Conservation (phyloP, 2,329 filamentous ascomycete species). For the Nemania sp. region DNA sequence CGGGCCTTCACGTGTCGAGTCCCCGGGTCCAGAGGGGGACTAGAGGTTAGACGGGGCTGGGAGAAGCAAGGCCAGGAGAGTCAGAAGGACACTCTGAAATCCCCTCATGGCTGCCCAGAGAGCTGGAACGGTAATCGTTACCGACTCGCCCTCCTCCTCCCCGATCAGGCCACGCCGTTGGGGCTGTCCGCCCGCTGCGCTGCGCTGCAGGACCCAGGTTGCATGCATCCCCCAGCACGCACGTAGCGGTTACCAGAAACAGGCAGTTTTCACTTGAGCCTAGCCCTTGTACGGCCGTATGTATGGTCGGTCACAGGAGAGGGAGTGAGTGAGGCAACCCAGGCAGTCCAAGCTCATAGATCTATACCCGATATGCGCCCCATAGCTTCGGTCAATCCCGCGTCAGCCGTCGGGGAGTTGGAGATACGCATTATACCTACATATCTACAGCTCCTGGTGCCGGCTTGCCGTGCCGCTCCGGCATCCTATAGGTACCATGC, state of each 20-base stretch:
- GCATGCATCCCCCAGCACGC: constrained; percentile 2
- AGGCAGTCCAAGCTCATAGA: not conserved
- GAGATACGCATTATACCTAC: not conserved
- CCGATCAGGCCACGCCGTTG: constrained; percentile 19
- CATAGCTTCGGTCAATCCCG: constrained; percentile 18
- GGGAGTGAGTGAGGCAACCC: not conserved
- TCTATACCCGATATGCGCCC: constrained; percentile 12
- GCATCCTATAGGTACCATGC: constrained; percentile 19
- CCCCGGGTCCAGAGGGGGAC: not conserved
- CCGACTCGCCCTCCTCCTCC: not conserved
- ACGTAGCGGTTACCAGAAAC: not conserved
- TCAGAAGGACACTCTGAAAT: constrained; percentile 4
- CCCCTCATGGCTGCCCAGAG: constrained; percentile 13
- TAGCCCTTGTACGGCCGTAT: constrained; percentile 1
- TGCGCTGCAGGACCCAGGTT: not conserved
- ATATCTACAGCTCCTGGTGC: constrained; percentile 1
- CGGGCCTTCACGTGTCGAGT: constrained; percentile 33
- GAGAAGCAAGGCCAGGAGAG: not conserved
- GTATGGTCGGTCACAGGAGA: not conserved
- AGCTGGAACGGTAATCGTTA: constrained; percentile 19
- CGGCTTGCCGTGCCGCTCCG: constrained; percentile 24
- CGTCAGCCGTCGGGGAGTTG: constrained; percentile 8
- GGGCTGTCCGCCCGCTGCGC: not conserved
- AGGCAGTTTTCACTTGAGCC: not conserved
- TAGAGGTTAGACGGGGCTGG: constrained; percentile 1